Evolutionary conservation across 768 basidiomycete species (phyloP).

Genomic region (Wakefieldia striispora): DNA sequence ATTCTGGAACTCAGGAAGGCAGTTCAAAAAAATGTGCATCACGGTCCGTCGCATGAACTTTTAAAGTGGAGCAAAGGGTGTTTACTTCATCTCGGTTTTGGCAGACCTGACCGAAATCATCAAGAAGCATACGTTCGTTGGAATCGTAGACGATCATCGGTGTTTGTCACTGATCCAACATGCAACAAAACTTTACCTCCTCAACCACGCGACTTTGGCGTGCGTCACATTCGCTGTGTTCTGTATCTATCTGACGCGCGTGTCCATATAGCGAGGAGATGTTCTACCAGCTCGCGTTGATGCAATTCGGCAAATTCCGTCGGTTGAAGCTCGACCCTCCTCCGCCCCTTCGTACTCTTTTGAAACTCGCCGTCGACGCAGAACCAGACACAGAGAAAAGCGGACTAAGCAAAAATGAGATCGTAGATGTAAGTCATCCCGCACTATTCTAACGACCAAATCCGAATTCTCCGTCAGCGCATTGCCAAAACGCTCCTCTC

Average conservation of each 20-base stretch:
- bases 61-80: neutral
- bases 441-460: neutral
- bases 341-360: conserved; percentile 64
- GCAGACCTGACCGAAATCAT: conserved; percentile 82
- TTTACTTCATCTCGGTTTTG: neutral
- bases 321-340: conserved; percentile 81
- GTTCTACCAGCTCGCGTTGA: conserved; percentile 89
- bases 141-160: conserved; percentile 74
- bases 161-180: conserved; percentile 84
- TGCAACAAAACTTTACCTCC: conserved; percentile 83
- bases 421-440: conserved; percentile 60
- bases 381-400: conserved; percentile 50
- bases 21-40: conserved; percentile 60
- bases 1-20: conserved; percentile 62
- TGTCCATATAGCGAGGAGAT: conserved; percentile 69
- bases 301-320: conserved; percentile 85
- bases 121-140: conserved; percentile 87
- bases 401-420: conserved; percentile 54
- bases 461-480: conserved; percentile 40
- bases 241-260: neutral
- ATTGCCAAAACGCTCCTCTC: conserved; percentile 60
- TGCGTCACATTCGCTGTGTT: conserved; percentile 40
- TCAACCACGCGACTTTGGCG: conserved; percentile 84
- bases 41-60: conserved; percentile 46
- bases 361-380: conserved; percentile 78